Evolutionary conservation across 2,329 filamentous ascomycete species (phyloP).

Genomic region (Ophiostoma perfectum): DNA sequence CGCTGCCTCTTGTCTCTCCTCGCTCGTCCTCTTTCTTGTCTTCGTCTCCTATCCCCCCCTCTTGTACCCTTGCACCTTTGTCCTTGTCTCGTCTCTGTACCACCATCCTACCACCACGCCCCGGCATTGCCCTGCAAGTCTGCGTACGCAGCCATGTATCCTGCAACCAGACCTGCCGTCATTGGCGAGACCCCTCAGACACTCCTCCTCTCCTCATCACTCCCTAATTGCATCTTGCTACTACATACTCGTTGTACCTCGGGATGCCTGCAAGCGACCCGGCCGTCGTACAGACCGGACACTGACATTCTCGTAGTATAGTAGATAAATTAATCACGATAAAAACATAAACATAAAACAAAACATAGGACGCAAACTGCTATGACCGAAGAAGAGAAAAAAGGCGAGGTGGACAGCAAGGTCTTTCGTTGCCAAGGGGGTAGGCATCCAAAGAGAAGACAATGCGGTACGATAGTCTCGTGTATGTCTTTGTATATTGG

Average conservation of each 20-base stretch:
- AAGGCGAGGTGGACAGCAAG: conserved; percentile 8
- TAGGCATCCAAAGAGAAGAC: not conserved
- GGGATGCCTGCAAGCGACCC: conserved; percentile 13
- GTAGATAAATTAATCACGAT: not conserved
- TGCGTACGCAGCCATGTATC: conserved; percentile 9
- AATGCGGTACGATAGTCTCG: not conserved
- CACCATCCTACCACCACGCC: not conserved
- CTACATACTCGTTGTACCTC: conserved; percentile 7
- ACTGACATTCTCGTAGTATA: not conserved
- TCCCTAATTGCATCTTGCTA: not conserved
- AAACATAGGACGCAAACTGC: not conserved
- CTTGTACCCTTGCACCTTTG: not conserved
- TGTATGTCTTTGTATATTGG: conserved; percentile 4
- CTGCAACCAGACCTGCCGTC: not conserved
- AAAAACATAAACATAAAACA: not conserved
- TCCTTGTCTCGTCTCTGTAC: not conserved
- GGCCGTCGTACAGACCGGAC: conserved; percentile 9
- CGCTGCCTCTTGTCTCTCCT: not conserved
- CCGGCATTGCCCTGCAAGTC: conserved; percentile 8
- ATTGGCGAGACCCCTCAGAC: not conserved
- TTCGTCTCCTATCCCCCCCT: not conserved
- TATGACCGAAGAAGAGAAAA: conserved; percentile 9
- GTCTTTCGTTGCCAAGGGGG: not conserved
- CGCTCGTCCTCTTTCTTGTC: not conserved
- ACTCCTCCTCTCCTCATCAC: not conserved